Percentiles rank a stretch among this genome's conserved stretches.
These are phyloP conservation scores for Toxoplasma gondii DNA, from an alignment of 169 alveolate genomes.

Conservation along the genomic window DNA sequence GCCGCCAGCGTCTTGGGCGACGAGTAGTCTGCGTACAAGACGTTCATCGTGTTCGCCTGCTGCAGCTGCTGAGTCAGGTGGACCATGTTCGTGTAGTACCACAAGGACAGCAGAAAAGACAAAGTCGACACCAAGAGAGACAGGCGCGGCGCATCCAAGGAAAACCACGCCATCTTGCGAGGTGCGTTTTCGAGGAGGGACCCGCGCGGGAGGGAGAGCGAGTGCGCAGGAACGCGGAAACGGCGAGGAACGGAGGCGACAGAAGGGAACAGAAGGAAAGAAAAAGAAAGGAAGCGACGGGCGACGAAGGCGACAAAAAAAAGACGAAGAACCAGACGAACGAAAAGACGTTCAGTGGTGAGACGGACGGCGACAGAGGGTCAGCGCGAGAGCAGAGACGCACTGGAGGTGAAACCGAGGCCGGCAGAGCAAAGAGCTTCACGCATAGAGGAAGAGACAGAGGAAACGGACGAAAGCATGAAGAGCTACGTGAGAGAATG, in stretches of 20 bases:
- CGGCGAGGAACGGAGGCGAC: not conserved
- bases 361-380: not conserved
- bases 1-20: constrained; percentile 58
- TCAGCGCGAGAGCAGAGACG: not conserved
- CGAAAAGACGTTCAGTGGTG: no score
- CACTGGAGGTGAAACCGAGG: no score
- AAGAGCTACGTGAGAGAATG: not conserved
- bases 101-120: constrained; percentile 49
- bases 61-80: constrained; percentile 57
- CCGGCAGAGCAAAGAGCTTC: not conserved
- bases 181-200: not conserved
- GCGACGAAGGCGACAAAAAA: not conserved
- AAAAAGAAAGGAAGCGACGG: not conserved
- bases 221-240: not conserved
- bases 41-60: constrained; percentile 64
- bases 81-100: constrained; percentile 65
- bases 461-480: not conserved
- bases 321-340: no score
- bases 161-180: not conserved
- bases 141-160: not conserved
- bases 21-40: constrained; percentile 58
- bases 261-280: not conserved
- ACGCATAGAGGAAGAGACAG: no score
- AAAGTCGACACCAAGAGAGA: constrained; percentile 29
- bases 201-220: not conserved